Evolutionary conservation across 192 early-diverging fungal species (phyloP).

Genomic region (Linnemannia hyalina): DNA sequence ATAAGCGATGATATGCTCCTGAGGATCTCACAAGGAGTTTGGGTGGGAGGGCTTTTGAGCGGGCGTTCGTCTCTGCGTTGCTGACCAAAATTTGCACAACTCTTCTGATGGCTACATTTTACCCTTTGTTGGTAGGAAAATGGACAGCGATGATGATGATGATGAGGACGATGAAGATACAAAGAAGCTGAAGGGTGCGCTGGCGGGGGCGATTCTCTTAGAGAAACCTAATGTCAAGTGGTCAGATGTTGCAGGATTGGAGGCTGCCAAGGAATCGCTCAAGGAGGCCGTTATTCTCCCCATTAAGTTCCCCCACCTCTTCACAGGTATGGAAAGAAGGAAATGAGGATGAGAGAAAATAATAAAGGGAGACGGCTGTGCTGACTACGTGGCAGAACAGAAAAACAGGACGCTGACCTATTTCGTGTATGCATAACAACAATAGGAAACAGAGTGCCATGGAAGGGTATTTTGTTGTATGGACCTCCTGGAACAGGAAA

Average conservation of each 20-base stretch:
- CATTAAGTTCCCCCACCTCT: conserved; percentile 97
- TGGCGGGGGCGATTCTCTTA: conserved; percentile 84
- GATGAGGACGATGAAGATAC: conserved; percentile 61
- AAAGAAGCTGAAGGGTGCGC: conserved; percentile 60
- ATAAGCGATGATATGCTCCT: not conserved
- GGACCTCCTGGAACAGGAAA: conserved; percentile 99
- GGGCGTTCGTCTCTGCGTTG: not conserved
- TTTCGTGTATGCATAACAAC: not conserved
- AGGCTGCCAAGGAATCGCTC: conserved; percentile 94
- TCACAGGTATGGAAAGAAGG: conserved; percentile 70
- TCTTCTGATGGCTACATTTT: not conserved
- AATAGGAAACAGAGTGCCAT: conserved; percentile 90
- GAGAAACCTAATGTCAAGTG: conserved; percentile 98
- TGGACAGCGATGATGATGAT: conserved; percentile 62
- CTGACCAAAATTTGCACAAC: not conserved
- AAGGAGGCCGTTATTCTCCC: conserved; percentile 99
- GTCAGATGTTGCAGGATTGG: conserved; percentile 97
- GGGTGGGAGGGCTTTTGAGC: not conserved
- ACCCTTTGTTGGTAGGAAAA: conserved; percentile 51
- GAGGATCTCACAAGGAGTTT: not conserved
- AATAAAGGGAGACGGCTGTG: too few species aligned
- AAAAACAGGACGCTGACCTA: not conserved
- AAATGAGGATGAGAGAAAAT: not conserved
- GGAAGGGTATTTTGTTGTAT: conserved; percentile 96
- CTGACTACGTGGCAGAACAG: too few species aligned